Evolutionary conservation across 768 basidiomycete genomes (phyloP), one percentile per base, ranked within the genome.

Genomic region (Russula sp.): DNA sequence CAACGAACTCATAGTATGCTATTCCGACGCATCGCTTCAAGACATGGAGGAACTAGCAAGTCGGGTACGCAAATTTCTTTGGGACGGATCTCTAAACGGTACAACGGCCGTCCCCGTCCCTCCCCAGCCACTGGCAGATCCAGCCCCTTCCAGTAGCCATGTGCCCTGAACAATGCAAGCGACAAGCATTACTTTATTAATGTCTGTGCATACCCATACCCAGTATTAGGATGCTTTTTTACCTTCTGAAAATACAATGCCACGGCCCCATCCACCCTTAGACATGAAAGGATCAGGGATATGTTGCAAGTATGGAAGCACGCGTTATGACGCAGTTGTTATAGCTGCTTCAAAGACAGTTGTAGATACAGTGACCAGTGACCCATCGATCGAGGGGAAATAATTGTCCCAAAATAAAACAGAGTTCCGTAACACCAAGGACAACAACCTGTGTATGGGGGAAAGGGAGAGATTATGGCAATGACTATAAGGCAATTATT

Each of bases 31-130:
- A 14, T 52, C 27, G 31, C 65, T 60, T 22, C 53, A 53, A 45
- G 67, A 66, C 48, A 66, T 68, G 54, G 67, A 68, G 44, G 64
- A 62, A n/a, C 50, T 68, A 1, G 67, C 65, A 5, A 54, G 20
- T 11, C 55, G 40, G 6, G 61, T 39, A 9, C 57, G 32, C 49
- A 55, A 66, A 40, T 55, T 68, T 48, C 57, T 68, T 31, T 68
- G 67, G 67, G 67, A 68, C 40, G 67, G 67, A n/a, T 66, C 65
- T 5, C 32, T 45, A 8, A 57, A 58, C 6, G 67, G 67, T 18
- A 58, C 47, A 10, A 40, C 14, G 2, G 40, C 57, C 11, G 65
- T 68, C n/a, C 67, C 67, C 40, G 22, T 56, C 2, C 63, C 59
- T 44, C 35, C 48, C 6, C 59, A 60, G 40, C 32, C 31, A n/a